Percentiles rank a stretch among this genome's conserved stretches.
These are phyloP conservation scores for Cenchrus americanus DNA, from an alignment of 176 grass and related monocot genomes.

Conservation along the genomic window DNA sequence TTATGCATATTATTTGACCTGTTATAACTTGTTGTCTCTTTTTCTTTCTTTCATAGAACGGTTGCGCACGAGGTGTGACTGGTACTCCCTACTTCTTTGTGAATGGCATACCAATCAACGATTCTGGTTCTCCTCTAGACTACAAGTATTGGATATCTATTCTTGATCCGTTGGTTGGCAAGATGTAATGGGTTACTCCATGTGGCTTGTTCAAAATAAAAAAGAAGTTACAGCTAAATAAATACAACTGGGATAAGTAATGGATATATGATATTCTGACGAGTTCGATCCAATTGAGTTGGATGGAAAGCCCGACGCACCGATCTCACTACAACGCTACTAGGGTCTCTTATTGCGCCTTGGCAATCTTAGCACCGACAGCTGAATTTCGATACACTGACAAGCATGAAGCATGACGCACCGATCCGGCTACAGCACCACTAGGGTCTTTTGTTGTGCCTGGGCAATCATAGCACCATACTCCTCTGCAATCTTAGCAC, in stretches of 20 bases:
- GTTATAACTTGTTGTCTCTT: background rate
- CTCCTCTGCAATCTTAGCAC: too few species aligned
- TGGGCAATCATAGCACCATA: too few species aligned
- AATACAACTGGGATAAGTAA: background rate
- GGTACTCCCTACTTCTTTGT: constrained; percentile 88
- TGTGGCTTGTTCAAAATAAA: background rate
- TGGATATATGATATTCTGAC: background rate
- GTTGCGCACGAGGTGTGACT: constrained; percentile 83
- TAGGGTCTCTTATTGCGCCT: too few species aligned
- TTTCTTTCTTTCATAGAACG: constrained; percentile 52
- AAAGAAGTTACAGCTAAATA: background rate
- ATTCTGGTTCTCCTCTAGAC: constrained; percentile 34
- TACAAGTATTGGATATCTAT: constrained; percentile 72
- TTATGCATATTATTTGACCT: background rate
- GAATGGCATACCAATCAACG: constrained; percentile 77
- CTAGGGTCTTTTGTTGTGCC: too few species aligned
- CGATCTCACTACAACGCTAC: too few species aligned
- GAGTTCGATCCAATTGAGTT: too few species aligned
- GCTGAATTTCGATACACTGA: too few species aligned
- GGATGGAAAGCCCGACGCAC: too few species aligned
- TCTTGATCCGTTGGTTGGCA: constrained; percentile 63
- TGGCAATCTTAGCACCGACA: too few species aligned
- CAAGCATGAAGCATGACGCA: too few species aligned
- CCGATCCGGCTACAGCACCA: too few species aligned
- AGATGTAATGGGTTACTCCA: constrained; percentile 32